Evolutionary conservation across 2,329 filamentous ascomycete species (phyloP), one percentile per base, ranked within the genome.

Genomic region (Monilinia aucupariae): DNA sequence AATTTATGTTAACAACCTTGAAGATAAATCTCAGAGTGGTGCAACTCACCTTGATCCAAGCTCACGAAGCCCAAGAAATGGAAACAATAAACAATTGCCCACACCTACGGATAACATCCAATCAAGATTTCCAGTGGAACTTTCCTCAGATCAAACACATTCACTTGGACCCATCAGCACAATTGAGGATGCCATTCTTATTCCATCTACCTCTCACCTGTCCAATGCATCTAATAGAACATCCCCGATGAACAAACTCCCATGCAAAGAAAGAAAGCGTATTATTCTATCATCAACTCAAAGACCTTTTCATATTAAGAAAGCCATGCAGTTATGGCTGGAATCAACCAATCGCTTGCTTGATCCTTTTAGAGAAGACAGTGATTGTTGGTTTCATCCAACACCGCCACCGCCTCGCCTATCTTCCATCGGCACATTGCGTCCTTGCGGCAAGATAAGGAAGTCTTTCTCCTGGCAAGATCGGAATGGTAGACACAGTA

Each of bases 361-460:
- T 2, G 66, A 69, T 55, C 68, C 68, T 3, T 59, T 59, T 47
- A 49, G 56, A 41, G 56, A 59, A 43, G 64, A 69, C 15, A 50
- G 62, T 10, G 69, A 71, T 15, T 71, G 69, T 22, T 70, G 68
- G 69, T 63, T 71, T 25, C 70, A 71, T 54, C 69, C 69, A 7
- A 58, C 53, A 0, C 70, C 70, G n/a, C 68, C 68, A 37, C 43
- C 65, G 37, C 37, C 63, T n/a, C 60, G 49, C 7, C 20, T 67
- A 5, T 62, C 62, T 25, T 17, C 37, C 4, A 50, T 55, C 22
- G 67, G 66, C 20, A 62, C 12, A 67, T 56, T n/a, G 8, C 58
- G 47, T 8, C 22, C 58, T 32, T 39, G 22, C 4, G 58, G 34
- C 25, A 43, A 41, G 8, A 64, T 70, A 25, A 63, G 64, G 27